These are phyloP conservation scores for Tricholoma bakamatsutake DNA, from an alignment of 768 basidiomycete species.

Conservation along the genomic window DNA sequence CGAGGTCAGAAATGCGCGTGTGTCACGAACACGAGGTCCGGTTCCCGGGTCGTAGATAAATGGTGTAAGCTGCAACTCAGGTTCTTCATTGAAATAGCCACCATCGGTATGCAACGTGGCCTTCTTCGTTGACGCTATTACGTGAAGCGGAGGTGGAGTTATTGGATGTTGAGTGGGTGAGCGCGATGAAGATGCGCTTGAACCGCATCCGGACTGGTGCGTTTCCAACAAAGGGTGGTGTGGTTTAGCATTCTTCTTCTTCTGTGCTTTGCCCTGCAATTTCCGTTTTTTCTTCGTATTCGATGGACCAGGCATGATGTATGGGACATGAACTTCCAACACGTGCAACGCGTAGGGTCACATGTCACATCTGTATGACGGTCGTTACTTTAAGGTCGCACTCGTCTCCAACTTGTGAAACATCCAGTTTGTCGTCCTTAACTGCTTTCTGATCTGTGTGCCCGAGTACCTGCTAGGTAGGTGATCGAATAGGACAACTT, in stretches of 20 bases:
- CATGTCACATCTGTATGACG: not conserved
- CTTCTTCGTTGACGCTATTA: not conserved
- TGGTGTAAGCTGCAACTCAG: constrained; percentile 36
- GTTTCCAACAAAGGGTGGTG: constrained; percentile 5
- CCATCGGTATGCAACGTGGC: not conserved
- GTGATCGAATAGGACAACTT: too few species aligned
- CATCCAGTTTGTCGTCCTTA: too few species aligned
- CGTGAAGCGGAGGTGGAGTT: constrained; percentile 6
- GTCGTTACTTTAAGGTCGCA: too few species aligned
- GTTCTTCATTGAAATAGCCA: constrained; percentile 1
- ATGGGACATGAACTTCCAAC: not conserved
- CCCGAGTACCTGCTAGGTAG: too few species aligned
- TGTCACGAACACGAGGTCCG: constrained; percentile 68
- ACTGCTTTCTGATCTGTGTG: too few species aligned
- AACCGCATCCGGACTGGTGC: not conserved
- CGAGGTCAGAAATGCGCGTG: constrained; percentile 58
- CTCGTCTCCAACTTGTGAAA: too few species aligned
- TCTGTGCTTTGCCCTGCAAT: constrained; percentile 30
- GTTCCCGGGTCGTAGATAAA: constrained; percentile 76
- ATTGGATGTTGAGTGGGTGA: constrained; percentile 15
- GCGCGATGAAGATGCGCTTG: constrained; percentile 14
- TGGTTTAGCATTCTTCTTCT: constrained; percentile 24
- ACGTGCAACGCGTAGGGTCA: not conserved
- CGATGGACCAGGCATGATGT: constrained; percentile 55
- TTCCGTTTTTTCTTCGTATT: constrained; percentile 46